These are phyloP conservation scores for Diaporthe australafricana DNA, from an alignment of 2,329 filamentous ascomycete genomes.

Conservation along the genomic window DNA sequence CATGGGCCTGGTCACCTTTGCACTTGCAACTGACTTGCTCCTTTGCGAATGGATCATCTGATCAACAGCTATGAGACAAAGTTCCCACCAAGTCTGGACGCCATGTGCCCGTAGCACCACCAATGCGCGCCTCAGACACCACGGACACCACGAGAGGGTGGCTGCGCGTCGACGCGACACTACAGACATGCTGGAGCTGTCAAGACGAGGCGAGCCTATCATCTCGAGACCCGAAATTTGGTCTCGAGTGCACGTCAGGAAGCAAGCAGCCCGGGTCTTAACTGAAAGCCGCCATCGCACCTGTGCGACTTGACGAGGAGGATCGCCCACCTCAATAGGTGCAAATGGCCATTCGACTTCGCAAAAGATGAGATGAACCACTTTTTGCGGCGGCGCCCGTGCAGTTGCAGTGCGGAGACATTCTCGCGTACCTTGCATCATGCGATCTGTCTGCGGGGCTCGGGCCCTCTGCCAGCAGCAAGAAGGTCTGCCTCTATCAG, in stretches of 20 bases:
- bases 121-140: too few relatives aligned
- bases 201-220: slow-evolving; percentile 16
- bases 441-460: not conserved
- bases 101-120: too few relatives aligned
- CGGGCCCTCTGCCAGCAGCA: not conserved
- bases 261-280: not conserved
- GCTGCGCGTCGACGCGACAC: not conserved
- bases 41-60: not conserved
- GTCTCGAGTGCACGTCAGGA: not conserved
- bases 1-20: not conserved
- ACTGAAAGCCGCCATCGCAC: too few relatives aligned
- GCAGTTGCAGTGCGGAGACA: slow-evolving; percentile 1
- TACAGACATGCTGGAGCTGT: not conserved
- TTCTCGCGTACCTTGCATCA: slow-evolving; percentile 35
- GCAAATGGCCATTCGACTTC: not conserved
- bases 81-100: not conserved
- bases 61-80: too few relatives aligned
- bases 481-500: not conserved
- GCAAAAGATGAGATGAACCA: slow-evolving; percentile 4
- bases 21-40: not conserved
- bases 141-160: not conserved
- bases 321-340: not conserved
- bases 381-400: slow-evolving; percentile 1
- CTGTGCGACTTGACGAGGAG: not conserved
- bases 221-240: not conserved